Base-by-base conservation (phyloP, 768 basidiomycete genomes). In the Leccinellum rugosiceps region DNA sequence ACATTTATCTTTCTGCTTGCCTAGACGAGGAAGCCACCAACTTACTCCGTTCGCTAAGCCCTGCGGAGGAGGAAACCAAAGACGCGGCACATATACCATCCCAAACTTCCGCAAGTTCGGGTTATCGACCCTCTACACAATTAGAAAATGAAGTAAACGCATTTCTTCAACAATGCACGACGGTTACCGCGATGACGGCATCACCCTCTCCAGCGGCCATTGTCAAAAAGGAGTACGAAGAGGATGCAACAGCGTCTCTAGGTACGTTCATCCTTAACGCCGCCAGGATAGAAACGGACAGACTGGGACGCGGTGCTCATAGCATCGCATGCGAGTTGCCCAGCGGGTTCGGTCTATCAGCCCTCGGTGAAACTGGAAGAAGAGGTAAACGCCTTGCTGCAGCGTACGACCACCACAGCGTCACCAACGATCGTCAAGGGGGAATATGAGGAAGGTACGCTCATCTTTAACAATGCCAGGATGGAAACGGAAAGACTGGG, bases 1-100 rank as follows among this genome's bases (percentile, higher is more conserved):
- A 41, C 19, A 19, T 41, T 11, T 41, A 4, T 4, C 5, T 11
- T 41, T 10, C 6, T 53, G 1, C 1, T 41, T 31, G 6, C 6
- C 15, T 23, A 72, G 69, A 72, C 1, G 71, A 72, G 41, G 65
- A 69, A 4, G 63, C 69, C 11, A 34, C 59, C 9, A 52, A 35
- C 1, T 8, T 56, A 6, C 57, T 71, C 28, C 69, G 38, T 15
- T 47, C 59, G 1, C 35, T 55, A 2, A 47, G 45, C 14, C 35
- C 32, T 4, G 25, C 52, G 15, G 14, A 41, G 15, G 63, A 64
- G n/a, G 58, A 55, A n/a, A 21, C 14, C 1, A 50, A 48, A 10
- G 23, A 46, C 11, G 25, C 9, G 4, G 8, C 6, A 13, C 44
- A 14, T 47, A 6, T 45, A 65, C 53, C n/a, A 1, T 17, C 53